Conservation (phyloP, 2,329 filamentous ascomycete species). For the Raffaelea albimanens region DNA sequence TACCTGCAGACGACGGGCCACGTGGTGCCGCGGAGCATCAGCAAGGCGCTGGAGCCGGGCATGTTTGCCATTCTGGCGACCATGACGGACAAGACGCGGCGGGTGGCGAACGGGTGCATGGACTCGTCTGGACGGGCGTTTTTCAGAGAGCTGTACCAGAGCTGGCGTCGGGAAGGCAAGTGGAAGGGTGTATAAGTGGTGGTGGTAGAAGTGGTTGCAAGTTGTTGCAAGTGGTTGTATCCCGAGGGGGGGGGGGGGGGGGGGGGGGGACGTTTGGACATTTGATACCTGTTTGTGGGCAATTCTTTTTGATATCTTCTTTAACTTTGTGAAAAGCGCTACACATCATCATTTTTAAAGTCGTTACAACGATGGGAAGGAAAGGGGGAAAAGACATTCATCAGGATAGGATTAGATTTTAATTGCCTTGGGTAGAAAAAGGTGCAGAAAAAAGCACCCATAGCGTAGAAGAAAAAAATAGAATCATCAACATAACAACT, state of each 20-base stretch:
- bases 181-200: conserved; percentile 45
- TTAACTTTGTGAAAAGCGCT: too few relatives aligned
- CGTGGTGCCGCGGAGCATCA: conserved; percentile 37
- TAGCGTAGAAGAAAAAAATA: too few relatives aligned
- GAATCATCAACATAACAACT: too few relatives aligned
- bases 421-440: too few relatives aligned
- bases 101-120: conserved; percentile 49
- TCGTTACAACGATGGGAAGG: too few relatives aligned
- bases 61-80: conserved; percentile 51
- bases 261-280: neutral
- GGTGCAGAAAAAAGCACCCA: too few relatives aligned
- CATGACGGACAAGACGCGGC: conserved; percentile 43
- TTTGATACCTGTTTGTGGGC: neutral
- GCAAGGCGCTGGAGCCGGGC: conserved; percentile 47
- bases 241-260: too few relatives aligned
- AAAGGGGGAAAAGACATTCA: too few relatives aligned
- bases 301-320: neutral
- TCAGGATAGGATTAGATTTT: too few relatives aligned
- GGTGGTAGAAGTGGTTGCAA: neutral
- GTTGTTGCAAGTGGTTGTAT: too few relatives aligned
- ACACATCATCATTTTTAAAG: too few relatives aligned
- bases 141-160: conserved; percentile 46
- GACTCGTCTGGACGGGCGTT: conserved; percentile 51
- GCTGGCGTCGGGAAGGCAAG: conserved; percentile 54
- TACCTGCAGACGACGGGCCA: conserved; percentile 46